Percentiles rank a stretch among this genome's conserved stretches.
These are phyloP conservation scores for Dioscorea alata DNA, from an alignment of 106 monocot species.

Conservation along the genomic window DNA sequence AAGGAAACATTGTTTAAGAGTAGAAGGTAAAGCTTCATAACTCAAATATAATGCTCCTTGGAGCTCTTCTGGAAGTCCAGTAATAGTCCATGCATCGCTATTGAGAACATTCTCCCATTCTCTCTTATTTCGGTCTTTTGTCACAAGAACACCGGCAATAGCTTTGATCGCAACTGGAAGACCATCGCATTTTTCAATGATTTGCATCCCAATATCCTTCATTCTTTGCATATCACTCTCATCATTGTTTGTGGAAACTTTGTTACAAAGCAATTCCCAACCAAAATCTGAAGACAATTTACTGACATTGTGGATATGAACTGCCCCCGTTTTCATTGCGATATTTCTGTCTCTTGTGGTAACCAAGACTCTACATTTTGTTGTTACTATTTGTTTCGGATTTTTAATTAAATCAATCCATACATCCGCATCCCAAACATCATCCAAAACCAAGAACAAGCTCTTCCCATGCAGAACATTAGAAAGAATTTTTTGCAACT, in stretches of 20 bases:
- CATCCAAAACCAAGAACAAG: conserved; percentile 35
- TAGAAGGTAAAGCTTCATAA: conserved; percentile 27
- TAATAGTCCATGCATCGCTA: conserved; percentile 14
- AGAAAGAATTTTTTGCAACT: conserved; percentile 6
- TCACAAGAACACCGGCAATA: conserved; percentile 23
- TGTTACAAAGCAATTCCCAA: conserved; percentile 22
- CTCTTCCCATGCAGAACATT: neutral
- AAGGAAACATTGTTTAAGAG: conserved; percentile 37
- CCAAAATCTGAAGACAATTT: conserved; percentile 9
- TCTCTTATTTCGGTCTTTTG: neutral
- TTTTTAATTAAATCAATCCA: conserved; percentile 19
- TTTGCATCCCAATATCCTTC: conserved; percentile 18
- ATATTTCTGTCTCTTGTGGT: conserved; percentile 23
- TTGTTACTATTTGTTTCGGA: conserved; percentile 3
- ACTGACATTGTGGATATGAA: conserved; percentile 11
- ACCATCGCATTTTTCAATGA: conserved; percentile 24
- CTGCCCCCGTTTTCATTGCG: conserved; percentile 9
- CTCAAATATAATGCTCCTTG: conserved; percentile 25
- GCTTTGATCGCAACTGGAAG: conserved; percentile 43
- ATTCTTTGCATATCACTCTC: conserved; percentile 3
- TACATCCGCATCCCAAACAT: conserved; percentile 24
- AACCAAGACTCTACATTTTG: conserved; percentile 11
- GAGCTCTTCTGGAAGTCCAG: conserved; percentile 16
- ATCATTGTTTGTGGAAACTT: neutral
- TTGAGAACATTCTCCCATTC: conserved; percentile 26